Base-by-base conservation (phyloP, 768 basidiomycete species). In the Pisolithus sp. region DNA sequence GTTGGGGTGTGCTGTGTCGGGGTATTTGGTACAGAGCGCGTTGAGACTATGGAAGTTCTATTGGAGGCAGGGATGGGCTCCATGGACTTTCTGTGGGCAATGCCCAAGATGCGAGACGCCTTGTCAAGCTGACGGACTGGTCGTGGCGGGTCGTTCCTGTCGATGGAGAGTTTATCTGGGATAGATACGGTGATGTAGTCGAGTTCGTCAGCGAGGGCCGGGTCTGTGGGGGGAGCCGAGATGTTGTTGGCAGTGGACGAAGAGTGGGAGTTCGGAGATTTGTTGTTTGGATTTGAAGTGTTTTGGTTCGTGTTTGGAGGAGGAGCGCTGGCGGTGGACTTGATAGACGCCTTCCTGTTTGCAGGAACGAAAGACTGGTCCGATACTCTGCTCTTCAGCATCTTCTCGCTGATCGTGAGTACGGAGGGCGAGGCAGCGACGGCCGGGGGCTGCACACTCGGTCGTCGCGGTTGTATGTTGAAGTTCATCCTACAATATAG, bases 21-120 rank as follows among this genome's bases (percentile, higher is more conserved):
- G 1, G 81, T 74, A 47, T 60, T 64, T 26, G 67, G 67, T 24
- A 53, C 68, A 13, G 68, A 70, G 46, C 83, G 73, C 50, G 83
- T 86, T 20, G 89, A 89, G 52, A 89, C 82, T 57, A 91, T 78
- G 38, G 87, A 89, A 48, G 78, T 85, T 59, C 89, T 81, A 53
- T 80, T 74, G 4, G 85, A 83, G 23, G 82, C 86, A 47, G 88
- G 87, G 58, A 90, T 85, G 56, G 89, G 89, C 63, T 90, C 88
- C 89, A 91, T 91, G 49, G 83, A 85, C 64, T 74, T 77, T 56
- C 82, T 77, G 66, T 89, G 88, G 45, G 75, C 71, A 59, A 90
- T 83, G 57, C 87, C 89, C 40, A 90, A 79, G 49, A 90, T 75
- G 56, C 86, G 77, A 21, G 87, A 83, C 21, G 89, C 86, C 70